Evolutionary conservation across 169 alveolate genomes (phyloP), one percentile per base, ranked within the genome.

Genomic region (Nephromyces sp.): DNA sequence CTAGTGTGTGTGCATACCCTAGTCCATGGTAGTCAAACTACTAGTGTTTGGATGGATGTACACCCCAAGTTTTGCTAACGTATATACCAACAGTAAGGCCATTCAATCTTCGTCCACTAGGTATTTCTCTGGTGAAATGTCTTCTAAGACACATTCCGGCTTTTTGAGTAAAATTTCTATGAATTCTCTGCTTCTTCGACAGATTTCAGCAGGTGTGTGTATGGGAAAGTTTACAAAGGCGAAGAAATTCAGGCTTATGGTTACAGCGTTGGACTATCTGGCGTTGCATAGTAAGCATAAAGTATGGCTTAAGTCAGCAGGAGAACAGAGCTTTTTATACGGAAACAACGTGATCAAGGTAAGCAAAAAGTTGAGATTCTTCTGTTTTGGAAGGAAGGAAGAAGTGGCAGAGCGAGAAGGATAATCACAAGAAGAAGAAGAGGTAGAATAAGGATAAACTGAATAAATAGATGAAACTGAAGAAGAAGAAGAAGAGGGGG

Each of bases 281-380:
- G 97, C 96, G 3, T 87, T 86, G 75, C 86, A 87, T 71, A 94
- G 97, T 52, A 69, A 52, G 66, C 87, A 89, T 83, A 92, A 91
- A 87, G 90, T 92, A 15, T 94, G 98, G 98, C 86, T 93, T 28
- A 93, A 92, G 75, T 95, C 96, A 52, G 88, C 89, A 32, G 97
- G 97, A 29, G 97, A 92, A 71, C 93, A 94, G 82, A 83, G 93
- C 64, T 94, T 72, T 79, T 84, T 92, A 64, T 94, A 94, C 86
- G 98, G 97, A 33, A 91, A 94, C 81, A 94, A 94, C 80, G 92
- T 92, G 25, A 84, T 91, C 29, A 94, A 92, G 88, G 84, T 78
- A 33, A 52, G 77, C 8, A n/a, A n/a, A n/a, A n/a, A n/a, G 57
- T 1, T 21, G 0, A 21, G 1, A 15, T 3, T 6, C 6, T 32